Evolutionary conservation across 371 early-diverging fungal genomes (phyloP).

Genomic region (Quaeritorhiza haematococci): DNA sequence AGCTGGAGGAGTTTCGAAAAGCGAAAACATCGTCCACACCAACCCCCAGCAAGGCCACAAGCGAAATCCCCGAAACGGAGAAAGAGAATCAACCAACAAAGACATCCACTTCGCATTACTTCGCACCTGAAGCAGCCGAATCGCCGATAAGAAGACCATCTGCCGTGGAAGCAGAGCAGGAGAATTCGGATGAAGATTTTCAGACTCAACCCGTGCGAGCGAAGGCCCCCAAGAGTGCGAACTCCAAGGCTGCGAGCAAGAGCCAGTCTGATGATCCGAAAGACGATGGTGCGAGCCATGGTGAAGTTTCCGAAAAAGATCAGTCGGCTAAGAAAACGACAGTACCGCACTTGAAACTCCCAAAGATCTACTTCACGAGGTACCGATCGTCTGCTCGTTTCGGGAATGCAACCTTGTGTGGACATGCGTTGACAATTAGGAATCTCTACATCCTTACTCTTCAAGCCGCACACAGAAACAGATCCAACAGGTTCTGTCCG

Average conservation of each 20-base stretch:
- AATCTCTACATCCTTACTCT: background rate
- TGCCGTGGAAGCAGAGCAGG: background rate
- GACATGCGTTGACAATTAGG: background rate
- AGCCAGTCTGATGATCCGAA: no score
- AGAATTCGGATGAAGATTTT: background rate
- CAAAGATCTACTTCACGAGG: constrained; percentile 18
- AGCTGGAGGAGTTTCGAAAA: background rate
- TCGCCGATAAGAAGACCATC: constrained; percentile 1
- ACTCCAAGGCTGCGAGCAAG: no score
- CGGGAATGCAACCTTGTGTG: background rate
- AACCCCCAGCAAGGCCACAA: background rate
- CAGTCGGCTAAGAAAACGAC: background rate
- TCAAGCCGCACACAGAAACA: constrained; percentile 26
- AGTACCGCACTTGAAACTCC: background rate
- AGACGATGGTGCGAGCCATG: no score
- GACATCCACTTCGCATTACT: no score
- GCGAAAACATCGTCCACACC: background rate
- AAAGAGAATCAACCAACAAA: background rate
- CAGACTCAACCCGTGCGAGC: background rate
- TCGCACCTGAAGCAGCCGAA: no score
- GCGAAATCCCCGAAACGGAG: background rate
- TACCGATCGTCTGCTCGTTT: background rate
- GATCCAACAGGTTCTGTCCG: constrained; percentile 25
- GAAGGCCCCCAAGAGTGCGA: background rate
- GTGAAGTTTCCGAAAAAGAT: background rate